A percentile compares a stretch with the other conserved stretches of the same genome.
Evolutionary conservation across 805 yeast species (phyloP).

Genomic region (Wickerhamomyces subpelliculosus): DNA sequence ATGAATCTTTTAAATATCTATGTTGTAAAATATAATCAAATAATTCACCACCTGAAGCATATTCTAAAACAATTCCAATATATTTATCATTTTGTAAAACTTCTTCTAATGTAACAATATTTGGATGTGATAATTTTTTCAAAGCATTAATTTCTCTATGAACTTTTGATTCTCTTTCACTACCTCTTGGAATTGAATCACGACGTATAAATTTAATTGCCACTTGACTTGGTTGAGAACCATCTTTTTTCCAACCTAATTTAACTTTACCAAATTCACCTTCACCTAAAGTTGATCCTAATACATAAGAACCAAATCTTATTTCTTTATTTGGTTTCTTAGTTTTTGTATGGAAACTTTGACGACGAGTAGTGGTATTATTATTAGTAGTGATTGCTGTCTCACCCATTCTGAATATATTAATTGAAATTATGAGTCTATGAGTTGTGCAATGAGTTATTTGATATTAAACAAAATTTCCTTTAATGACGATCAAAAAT

Average conservation of each 20-base stretch:
- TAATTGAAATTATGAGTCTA: background rate
- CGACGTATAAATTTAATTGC: conserved; percentile 90
- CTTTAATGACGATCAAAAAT: too few species aligned
- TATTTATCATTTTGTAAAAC: conserved; percentile 91
- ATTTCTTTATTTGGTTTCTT: conserved; percentile 52
- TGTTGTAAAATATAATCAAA: conserved; percentile 88
- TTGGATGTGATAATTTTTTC: conserved; percentile 83
- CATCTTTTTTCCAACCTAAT: conserved; percentile 90
- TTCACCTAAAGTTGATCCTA: conserved; percentile 93
- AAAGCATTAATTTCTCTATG: conserved; percentile 91
- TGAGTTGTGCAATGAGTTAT: too few species aligned
- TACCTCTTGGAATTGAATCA: conserved; percentile 79
- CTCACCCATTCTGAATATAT: conserved; percentile 2
- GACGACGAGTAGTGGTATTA: conserved; percentile 21
- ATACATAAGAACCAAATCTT: conserved; percentile 81
- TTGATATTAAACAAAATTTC: too few species aligned
- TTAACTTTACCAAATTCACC: conserved; percentile 98
- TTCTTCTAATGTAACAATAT: conserved; percentile 85
- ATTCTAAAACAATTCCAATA: conserved; percentile 93
- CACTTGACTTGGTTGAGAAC: conserved; percentile 62
- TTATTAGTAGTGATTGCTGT: conserved; percentile 7
- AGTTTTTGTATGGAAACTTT: conserved; percentile 19
- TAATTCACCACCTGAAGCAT: conserved; percentile 96
- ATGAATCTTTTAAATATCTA: conserved; percentile 77
- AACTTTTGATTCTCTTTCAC: conserved; percentile 82